phyloP scores from a whole-genome alignment of 75 land plant genomes.

The Pseudotsuga menziesii region DNA sequence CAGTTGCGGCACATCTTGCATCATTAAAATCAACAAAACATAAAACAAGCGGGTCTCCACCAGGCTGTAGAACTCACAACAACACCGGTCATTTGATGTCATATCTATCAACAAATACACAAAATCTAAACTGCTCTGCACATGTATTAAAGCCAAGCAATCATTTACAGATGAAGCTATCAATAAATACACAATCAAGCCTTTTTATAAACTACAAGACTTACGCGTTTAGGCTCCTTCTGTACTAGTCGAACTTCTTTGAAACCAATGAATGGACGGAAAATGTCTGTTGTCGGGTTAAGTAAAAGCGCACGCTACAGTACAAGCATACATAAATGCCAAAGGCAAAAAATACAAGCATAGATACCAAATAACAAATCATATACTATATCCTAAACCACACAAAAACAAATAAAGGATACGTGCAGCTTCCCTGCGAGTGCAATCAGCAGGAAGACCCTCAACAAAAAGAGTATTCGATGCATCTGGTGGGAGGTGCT shows the following conservation, averaged over 20 bases:
- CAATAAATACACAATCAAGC: no score
- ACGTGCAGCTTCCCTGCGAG: conserved; percentile 81
- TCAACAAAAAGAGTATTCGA: conserved; percentile 79
- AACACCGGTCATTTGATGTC: not conserved
- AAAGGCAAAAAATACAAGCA: no score
- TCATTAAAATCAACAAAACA: conserved; percentile 93
- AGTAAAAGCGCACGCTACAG: conserved; percentile 3
- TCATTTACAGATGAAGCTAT: no score
- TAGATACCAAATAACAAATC: no score
- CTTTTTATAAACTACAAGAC: conserved; percentile 7
- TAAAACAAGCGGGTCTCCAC: conserved; percentile 69
- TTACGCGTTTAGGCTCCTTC: conserved; percentile 84
- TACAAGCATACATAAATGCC: no score
- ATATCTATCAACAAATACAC: no score
- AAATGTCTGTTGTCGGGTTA: conserved; percentile 52
- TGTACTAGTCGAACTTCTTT: conserved; percentile 91
- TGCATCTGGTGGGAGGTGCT: conserved; percentile 78
- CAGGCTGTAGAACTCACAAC: conserved; percentile 29
- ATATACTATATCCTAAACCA: no score
- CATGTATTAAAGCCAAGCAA: no score
- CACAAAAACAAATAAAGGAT: conserved; percentile 26
- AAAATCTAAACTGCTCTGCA: conserved; percentile 6
- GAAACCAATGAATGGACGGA: conserved; percentile 97
- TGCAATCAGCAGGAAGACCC: conserved; percentile 77
- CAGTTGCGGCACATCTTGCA: conserved; percentile 77